Conservation (phyloP, 2,329 filamentous ascomycete species). For the Monilinia aucupariae region DNA sequence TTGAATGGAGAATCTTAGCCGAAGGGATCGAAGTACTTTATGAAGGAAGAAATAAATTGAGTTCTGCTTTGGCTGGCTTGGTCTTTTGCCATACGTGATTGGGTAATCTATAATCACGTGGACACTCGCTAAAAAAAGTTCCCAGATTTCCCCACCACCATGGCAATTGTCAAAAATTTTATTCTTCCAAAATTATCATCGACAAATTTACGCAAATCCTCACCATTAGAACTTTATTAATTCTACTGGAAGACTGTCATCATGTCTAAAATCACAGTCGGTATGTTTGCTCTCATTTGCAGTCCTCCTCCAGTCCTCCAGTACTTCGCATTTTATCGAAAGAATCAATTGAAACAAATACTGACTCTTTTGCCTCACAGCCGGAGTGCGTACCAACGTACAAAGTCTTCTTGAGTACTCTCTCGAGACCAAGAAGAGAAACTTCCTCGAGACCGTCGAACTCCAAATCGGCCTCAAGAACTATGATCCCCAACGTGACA, state of each 20-base stretch:
- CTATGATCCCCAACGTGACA: conserved; percentile 99
- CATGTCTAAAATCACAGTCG: conserved; percentile 84
- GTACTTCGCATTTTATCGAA: background rate
- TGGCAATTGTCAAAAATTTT: conserved; percentile 16
- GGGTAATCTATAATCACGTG: background rate
- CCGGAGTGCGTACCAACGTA: conserved; percentile 95
- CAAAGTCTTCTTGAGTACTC: conserved; percentile 93
- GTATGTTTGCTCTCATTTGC: conserved; percentile 38
- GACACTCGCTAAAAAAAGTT: conserved; percentile 11
- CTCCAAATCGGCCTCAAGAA: conserved; percentile 94
- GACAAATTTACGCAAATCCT: conserved; percentile 43
- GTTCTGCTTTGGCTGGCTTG: background rate
- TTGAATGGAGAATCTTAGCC: background rate
- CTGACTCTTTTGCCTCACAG: conserved; percentile 46
- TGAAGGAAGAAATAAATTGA: background rate
- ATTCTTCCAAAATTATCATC: background rate
- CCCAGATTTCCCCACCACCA: conserved; percentile 1
- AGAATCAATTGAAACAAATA: conserved; percentile 1
- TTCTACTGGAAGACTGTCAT: conserved; percentile 85
- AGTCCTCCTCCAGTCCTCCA: background rate
- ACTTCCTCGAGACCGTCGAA: conserved; percentile 94
- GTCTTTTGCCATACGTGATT: background rate
- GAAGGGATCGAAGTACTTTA: background rate
- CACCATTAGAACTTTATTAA: conserved; percentile 64
- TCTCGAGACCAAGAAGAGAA: conserved; percentile 91